phyloP scores from a whole-genome alignment of 306 rosid genomes.

The Castanopsis chinensis region DNA sequence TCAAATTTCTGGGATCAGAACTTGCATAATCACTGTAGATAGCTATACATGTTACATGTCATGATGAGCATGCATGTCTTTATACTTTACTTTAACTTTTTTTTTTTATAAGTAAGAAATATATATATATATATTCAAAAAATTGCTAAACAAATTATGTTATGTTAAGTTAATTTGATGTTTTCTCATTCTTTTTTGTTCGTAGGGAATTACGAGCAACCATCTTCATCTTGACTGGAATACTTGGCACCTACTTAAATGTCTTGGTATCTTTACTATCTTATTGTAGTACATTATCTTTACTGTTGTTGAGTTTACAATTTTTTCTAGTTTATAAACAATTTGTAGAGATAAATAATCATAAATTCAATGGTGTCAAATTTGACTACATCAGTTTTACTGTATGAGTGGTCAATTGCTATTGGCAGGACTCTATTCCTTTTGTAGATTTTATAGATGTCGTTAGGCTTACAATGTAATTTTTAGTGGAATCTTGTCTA shows the following conservation, averaged over 20 bases:
- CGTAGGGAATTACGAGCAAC: conserved; percentile 76
- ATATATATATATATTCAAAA: too few relatives aligned
- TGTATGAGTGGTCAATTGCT: neutral
- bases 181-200: conserved; percentile 28
- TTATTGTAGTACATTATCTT: conserved; percentile 12
- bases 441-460: neutral
- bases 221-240: conserved; percentile 72
- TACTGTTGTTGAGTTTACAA: conserved; percentile 17
- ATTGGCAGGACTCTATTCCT: neutral
- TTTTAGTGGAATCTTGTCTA: neutral
- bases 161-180: neutral
- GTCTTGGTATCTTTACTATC: conserved; percentile 70
- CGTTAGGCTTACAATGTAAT: neutral
- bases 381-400: neutral
- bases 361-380: neutral
- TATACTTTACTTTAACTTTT: neutral
- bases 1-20: neutral
- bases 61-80: neutral
- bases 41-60: neutral
- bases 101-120: too few relatives aligned
- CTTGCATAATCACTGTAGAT: neutral
- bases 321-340: neutral
- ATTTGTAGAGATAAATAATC: neutral
- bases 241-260: conserved; percentile 84
- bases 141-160: neutral